Percentiles rank a stretch among this genome's conserved stretches.
Conservation (phyloP, 2,329 filamentous ascomycete genomes). For the Drechslerella dactyloides region DNA sequence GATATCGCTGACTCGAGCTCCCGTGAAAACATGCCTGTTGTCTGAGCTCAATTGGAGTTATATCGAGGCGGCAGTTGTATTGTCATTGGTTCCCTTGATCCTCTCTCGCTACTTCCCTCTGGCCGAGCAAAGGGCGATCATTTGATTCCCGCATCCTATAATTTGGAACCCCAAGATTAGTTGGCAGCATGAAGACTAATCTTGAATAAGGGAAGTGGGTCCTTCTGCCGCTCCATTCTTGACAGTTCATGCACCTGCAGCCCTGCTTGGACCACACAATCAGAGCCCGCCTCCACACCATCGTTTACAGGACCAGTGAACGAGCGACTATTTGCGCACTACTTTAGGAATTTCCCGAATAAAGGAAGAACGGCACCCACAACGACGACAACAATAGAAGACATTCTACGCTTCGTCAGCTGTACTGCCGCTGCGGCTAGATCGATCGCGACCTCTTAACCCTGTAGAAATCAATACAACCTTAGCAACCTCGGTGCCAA, state of each 20-base stretch:
- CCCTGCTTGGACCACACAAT: conserved; percentile 26
- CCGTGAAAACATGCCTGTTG: too few relatives aligned
- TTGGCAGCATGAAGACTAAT: conserved; percentile 21
- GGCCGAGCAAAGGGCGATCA: too few relatives aligned
- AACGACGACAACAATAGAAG: conserved; percentile 37
- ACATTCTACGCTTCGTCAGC: conserved; percentile 19
- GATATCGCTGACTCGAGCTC: too few relatives aligned
- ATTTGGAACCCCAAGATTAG: conserved; percentile 22
- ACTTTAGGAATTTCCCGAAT: conserved; percentile 5
- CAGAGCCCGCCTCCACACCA: conserved; percentile 20
- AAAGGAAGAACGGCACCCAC: conserved; percentile 3
- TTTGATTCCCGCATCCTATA: conserved; percentile 10
- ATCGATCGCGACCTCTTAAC: conserved; percentile 46
- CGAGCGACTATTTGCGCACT: conserved; percentile 50
- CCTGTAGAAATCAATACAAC: conserved; percentile 5
- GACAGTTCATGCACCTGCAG: conserved; percentile 23
- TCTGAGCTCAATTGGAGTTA: too few relatives aligned
- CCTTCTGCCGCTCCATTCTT: conserved; percentile 10
- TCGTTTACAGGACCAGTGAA: conserved; percentile 48
- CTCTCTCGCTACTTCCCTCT: too few relatives aligned
- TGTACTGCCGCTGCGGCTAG: conserved; percentile 2
- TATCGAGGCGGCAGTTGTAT: too few relatives aligned
- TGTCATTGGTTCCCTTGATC: too few relatives aligned
- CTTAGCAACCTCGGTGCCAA: neutral
- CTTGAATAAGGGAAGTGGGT: conserved; percentile 50